These are phyloP conservation scores for Sporisorium graminicola DNA, from an alignment of 1,284 basidiomycete species.

Conservation along the genomic window DNA sequence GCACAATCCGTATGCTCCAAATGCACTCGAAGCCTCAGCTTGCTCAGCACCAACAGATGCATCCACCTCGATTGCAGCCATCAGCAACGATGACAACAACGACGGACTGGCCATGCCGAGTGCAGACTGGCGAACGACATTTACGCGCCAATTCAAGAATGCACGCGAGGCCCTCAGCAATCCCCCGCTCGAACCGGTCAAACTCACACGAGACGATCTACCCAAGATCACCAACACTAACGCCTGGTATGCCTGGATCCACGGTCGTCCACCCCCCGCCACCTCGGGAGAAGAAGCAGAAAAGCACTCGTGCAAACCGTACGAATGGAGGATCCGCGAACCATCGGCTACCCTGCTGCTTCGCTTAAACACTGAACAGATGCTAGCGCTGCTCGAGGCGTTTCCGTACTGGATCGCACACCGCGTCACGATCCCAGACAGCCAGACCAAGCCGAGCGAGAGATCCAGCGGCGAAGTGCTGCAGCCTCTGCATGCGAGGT, in stretches of 20 bases:
- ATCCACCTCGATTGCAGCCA: background rate
- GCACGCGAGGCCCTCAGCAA: constrained; percentile 41
- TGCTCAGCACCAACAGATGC: background rate
- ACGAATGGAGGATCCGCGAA: constrained; percentile 35
- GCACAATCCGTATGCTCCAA: constrained; percentile 48
- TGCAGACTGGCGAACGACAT: constrained; percentile 36
- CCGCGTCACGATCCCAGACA: constrained; percentile 13
- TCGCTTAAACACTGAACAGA: constrained; percentile 43
- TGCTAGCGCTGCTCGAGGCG: constrained; percentile 37
- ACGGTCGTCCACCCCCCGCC: constrained; percentile 32
- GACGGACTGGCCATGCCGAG: constrained; percentile 36
- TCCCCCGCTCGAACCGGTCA: constrained; percentile 33
- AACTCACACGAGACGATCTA: constrained; percentile 29
- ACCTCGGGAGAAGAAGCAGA: constrained; percentile 10
- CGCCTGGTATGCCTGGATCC: constrained; percentile 54
- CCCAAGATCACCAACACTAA: constrained; percentile 35
- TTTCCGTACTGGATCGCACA: constrained; percentile 52
- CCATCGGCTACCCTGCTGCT: constrained; percentile 22
- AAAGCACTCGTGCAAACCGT: constrained; percentile 16
- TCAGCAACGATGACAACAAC: background rate
- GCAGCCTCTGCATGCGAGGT: constrained; percentile 79
- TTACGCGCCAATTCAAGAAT: constrained; percentile 40
- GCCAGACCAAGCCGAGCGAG: constrained; percentile 10
- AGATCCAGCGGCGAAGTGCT: constrained; percentile 70
- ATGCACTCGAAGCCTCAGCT: background rate